These are phyloP conservation scores for Peribolospora baueri DNA, from an alignment of 768 basidiomycete genomes.

Conservation along the genomic window DNA sequence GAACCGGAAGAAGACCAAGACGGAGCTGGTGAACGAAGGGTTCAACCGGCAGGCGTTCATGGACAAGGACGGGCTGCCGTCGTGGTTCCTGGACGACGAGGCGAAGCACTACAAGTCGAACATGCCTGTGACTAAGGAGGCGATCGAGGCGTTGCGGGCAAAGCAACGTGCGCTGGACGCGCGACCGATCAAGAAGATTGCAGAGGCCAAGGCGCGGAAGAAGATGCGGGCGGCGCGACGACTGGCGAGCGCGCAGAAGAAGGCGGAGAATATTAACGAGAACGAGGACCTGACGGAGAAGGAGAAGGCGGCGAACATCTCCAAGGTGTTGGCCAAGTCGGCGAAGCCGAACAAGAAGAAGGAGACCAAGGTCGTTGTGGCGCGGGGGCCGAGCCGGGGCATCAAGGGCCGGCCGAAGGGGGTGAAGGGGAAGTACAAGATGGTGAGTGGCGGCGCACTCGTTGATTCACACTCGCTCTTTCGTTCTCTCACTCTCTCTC, in stretches of 20 bases:
- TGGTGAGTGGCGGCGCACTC: slow-evolving; percentile 24
- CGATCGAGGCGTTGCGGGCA: slow-evolving; percentile 54
- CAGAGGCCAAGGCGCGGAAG: slow-evolving; percentile 93
- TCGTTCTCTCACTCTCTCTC: slow-evolving; percentile 1
- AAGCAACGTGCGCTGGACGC: slow-evolving; percentile 86
- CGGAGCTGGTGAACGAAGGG: slow-evolving; percentile 74
- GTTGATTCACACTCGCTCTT: neutral
- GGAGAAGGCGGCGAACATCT: slow-evolving; percentile 81
- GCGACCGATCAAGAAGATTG: slow-evolving; percentile 84
- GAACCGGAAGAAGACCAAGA: slow-evolving; percentile 69
- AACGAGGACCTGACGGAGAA: slow-evolving; percentile 74
- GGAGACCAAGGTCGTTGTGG: slow-evolving; percentile 59
- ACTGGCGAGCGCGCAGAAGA: slow-evolving; percentile 79
- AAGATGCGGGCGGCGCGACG: slow-evolving; percentile 66
- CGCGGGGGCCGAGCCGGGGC: slow-evolving; percentile 69
- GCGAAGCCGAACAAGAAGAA: slow-evolving; percentile 38
- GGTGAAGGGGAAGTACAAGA: slow-evolving; percentile 69
- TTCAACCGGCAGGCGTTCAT: slow-evolving; percentile 85
- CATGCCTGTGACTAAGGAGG: slow-evolving; percentile 91
- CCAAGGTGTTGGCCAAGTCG: slow-evolving; percentile 42
- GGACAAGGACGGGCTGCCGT: slow-evolving; percentile 69
- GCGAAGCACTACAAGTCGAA: slow-evolving; percentile 76
- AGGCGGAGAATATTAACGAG: slow-evolving; percentile 75
- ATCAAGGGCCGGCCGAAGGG: slow-evolving; percentile 83
- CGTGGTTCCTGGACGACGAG: slow-evolving; percentile 97